Conservation (phyloP, 495 filamentous ascomycete genomes). For the Neurospora sp. region DNA sequence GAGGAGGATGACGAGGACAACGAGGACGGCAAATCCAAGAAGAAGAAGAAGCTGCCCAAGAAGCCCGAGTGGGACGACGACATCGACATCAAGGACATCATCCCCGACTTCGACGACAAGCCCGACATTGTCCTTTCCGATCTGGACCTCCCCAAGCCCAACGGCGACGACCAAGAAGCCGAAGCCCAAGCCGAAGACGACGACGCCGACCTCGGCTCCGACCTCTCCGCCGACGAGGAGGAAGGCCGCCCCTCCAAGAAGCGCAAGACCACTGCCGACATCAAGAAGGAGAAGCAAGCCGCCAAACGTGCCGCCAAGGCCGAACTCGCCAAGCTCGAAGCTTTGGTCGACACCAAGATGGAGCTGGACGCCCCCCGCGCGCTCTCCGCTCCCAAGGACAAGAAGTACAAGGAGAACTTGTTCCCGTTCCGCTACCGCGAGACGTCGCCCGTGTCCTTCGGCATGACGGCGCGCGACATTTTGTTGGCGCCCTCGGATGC, state of each 20-base stretch:
- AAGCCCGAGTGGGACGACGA: conserved; percentile 97
- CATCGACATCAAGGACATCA: conserved; percentile 86
- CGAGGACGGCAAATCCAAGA: conserved; percentile 6
- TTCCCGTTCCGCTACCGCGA: conserved; percentile 79
- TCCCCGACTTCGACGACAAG: conserved; percentile 72
- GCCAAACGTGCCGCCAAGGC: conserved; percentile 64
- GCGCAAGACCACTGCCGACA: conserved; percentile 53
- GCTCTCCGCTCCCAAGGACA: conserved; percentile 25
- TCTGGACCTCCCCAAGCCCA: conserved; percentile 31
- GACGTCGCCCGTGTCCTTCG: conserved; percentile 81
- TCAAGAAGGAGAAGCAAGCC: conserved; percentile 54
- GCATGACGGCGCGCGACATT: conserved; percentile 81
- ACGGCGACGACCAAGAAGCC: conserved; percentile 27
- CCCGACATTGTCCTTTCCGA: conserved; percentile 47
- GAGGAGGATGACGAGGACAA: conserved; percentile 26
- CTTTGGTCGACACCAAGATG: conserved; percentile 74
- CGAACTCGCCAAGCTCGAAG: conserved; percentile 73
- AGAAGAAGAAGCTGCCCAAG: conserved; percentile 51
- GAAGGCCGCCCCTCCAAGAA: conserved; percentile 36
- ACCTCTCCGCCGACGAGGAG: conserved; percentile 16
- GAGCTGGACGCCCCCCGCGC: conserved; percentile 55
- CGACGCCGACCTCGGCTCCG: conserved; percentile 9
- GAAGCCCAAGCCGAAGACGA: conserved; percentile 30
- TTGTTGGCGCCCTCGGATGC: conserved; percentile 73
- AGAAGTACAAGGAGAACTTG: conserved; percentile 2